Conservation (phyloP, 1,139 yeast genomes). For the Candida albicans region DNA sequence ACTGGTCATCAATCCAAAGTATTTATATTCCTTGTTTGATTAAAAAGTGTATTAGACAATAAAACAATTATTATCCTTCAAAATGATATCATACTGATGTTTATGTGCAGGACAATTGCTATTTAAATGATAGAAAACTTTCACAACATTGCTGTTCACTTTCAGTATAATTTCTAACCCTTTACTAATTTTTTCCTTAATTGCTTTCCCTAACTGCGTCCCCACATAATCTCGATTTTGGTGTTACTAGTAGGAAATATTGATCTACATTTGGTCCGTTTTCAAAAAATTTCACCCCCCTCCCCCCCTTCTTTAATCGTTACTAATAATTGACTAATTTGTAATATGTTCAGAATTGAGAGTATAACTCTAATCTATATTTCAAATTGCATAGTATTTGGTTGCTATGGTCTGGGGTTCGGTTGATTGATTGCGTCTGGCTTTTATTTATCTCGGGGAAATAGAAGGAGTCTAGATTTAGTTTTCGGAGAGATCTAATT, state of each 20-base stretch:
- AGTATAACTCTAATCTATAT: not conserved
- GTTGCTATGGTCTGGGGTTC: not conserved
- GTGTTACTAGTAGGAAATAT: not conserved
- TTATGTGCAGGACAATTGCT: not conserved
- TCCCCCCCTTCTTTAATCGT: not conserved
- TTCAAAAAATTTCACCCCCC: too few species aligned
- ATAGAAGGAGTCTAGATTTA: not conserved
- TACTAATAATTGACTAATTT: slow-evolving; percentile 1
- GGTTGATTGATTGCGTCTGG: too few species aligned
- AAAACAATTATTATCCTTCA: not conserved
- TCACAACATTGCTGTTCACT: not conserved
- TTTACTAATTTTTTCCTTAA: too few species aligned
- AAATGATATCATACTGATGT: not conserved
- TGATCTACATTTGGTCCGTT: not conserved
- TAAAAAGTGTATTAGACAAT: not conserved
- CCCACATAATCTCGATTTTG: too few species aligned
- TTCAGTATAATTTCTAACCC: too few species aligned
- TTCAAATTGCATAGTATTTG: not conserved
- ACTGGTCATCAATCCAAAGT: not conserved
- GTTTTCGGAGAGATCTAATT: not conserved
- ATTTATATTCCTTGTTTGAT: not conserved
- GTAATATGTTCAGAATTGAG: not conserved
- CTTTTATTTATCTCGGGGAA: not conserved
- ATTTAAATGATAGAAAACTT: not conserved
- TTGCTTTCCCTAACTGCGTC: too few species aligned